phyloP scores from a whole-genome alignment of 208 protist species.

The Trypanosoma mega region DNA sequence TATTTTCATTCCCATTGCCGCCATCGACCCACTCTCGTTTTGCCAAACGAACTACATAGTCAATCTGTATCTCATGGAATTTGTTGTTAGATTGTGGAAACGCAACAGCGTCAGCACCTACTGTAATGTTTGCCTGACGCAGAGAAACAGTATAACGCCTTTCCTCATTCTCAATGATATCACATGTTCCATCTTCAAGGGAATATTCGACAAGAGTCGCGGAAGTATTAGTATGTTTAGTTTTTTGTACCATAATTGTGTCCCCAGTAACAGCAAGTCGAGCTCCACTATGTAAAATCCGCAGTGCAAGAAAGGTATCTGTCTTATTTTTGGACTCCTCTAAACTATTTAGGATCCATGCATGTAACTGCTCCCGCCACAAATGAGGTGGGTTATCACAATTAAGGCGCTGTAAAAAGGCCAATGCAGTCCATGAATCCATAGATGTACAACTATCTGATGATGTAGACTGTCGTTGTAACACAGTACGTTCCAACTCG shows the following conservation, averaged over 20 bases:
- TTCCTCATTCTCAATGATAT: conserved; percentile 57
- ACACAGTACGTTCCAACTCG: conserved; percentile 21
- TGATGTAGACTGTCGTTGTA: neutral
- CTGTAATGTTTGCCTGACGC: conserved; percentile 52
- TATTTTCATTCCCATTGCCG: conserved; percentile 19
- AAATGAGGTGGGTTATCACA: conserved; percentile 38
- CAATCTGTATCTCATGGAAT: conserved; percentile 35
- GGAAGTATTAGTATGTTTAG: conserved; percentile 33
- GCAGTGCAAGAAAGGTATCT: conserved; percentile 62
- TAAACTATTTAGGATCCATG: conserved; percentile 58
- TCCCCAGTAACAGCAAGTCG: conserved; percentile 78
- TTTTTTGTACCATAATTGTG: conserved; percentile 45
- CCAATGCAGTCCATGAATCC: conserved; percentile 64
- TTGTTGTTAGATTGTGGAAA: conserved; percentile 39
- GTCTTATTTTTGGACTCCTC: conserved; percentile 5
- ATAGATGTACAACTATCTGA: neutral
- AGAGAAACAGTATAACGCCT: conserved; percentile 52
- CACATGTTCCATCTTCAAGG: conserved; percentile 64
- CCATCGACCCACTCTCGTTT: conserved; percentile 1
- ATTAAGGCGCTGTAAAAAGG: conserved; percentile 77
- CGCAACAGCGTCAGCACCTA: conserved; percentile 34
- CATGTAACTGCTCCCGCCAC: conserved; percentile 49
- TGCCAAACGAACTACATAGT: conserved; percentile 34
- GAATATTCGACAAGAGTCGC: conserved; percentile 52
- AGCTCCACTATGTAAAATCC: conserved; percentile 51